Evolutionary conservation across 306 rosid species (phyloP).

Genomic region (Betula pendula): DNA sequence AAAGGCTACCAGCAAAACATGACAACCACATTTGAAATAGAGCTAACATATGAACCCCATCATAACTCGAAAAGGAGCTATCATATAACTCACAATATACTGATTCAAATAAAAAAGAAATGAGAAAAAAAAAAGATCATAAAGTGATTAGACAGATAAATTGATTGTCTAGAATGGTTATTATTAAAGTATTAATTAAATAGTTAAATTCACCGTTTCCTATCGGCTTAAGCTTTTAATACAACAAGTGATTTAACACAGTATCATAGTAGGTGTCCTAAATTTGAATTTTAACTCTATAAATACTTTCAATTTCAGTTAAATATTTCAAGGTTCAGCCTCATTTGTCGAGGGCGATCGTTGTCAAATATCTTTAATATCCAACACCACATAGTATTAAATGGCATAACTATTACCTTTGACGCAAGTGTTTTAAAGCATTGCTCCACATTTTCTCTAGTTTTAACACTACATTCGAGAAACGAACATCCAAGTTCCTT

Average conservation of each 20-base stretch:
- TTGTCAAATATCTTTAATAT: too few species aligned
- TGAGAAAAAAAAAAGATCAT: neutral
- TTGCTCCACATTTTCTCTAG: constrained; percentile 78
- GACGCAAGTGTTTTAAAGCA: constrained; percentile 82
- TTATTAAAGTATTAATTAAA: too few species aligned
- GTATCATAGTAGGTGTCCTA: too few species aligned
- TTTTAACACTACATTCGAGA: constrained; percentile 92
- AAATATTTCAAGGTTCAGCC: too few species aligned
- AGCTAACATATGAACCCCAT: neutral
- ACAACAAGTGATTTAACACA: too few species aligned
- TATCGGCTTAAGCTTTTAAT: neutral
- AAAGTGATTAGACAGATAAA: neutral
- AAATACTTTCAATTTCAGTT: too few species aligned
- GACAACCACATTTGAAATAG: neutral
- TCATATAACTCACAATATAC: neutral
- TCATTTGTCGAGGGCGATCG: too few species aligned
- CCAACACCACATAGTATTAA: neutral
- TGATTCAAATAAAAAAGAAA: neutral
- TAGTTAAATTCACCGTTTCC: too few species aligned
- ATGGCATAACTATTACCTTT: constrained; percentile 51
- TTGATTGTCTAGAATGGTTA: neutral
- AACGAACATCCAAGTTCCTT: constrained; percentile 77
- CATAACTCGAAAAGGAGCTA: too few species aligned
- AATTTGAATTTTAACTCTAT: too few species aligned
- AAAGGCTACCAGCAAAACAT: constrained; percentile 2